Evolutionary conservation across 495 filamentous ascomycete species (phyloP).

Genomic region (Hypomontagnella submonticulosa): DNA sequence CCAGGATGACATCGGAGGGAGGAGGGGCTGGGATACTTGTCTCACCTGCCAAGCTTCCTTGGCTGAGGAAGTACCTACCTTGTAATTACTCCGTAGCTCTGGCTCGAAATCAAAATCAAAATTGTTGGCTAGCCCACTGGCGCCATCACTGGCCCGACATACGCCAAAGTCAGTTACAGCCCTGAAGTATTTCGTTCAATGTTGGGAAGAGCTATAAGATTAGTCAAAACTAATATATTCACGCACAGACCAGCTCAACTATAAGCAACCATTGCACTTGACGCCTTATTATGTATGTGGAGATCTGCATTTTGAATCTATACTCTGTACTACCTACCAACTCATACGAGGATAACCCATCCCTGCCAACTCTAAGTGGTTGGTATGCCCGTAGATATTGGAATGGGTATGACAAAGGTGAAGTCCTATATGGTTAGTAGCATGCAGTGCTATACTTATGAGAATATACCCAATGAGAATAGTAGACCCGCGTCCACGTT

Average conservation of each 20-base stretch:
- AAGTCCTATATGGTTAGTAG: too few relatives aligned
- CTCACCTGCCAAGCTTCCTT: slow-evolving; percentile 31
- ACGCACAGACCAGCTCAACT: neutral
- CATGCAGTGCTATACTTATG: too few relatives aligned
- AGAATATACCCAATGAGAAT: neutral
- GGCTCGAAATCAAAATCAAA: slow-evolving; percentile 13
- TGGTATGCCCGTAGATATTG: too few relatives aligned
- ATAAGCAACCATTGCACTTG: too few relatives aligned
- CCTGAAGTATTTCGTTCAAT: too few relatives aligned
- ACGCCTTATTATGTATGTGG: too few relatives aligned
- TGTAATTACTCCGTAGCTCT: slow-evolving; percentile 30
- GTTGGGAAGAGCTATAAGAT: neutral
- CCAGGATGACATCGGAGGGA: slow-evolving; percentile 26
- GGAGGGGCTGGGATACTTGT: slow-evolving; percentile 28
- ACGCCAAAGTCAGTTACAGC: slow-evolving; percentile 12
- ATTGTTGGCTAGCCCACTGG: slow-evolving; percentile 23
- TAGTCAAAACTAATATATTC: neutral
- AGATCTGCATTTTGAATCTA: too few relatives aligned
- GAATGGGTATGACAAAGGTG: too few relatives aligned
- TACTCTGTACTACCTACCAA: too few relatives aligned
- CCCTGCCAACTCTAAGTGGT: too few relatives aligned
- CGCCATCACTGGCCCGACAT: slow-evolving; percentile 27
- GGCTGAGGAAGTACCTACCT: slow-evolving; percentile 32
- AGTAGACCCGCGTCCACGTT: neutral
- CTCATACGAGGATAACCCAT: too few relatives aligned